These are phyloP conservation scores for Cyclostephanos tholiformis DNA, from an alignment of 108 stramenopile genomes.

Conservation along the genomic window DNA sequence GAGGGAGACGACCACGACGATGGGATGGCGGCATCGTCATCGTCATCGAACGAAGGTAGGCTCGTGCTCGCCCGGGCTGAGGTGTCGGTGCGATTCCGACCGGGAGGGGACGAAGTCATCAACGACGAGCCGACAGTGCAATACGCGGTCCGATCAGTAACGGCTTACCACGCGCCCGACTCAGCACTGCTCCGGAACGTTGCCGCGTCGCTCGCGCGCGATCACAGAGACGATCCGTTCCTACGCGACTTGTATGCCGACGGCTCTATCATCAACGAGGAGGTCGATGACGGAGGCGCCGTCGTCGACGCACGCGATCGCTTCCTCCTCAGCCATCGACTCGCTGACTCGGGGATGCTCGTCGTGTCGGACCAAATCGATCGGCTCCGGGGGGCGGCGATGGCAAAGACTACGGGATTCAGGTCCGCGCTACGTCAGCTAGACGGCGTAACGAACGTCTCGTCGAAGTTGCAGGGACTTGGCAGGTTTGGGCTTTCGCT, in stretches of 20 bases:
- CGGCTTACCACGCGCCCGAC: constrained; percentile 12
- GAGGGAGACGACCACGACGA: background rate
- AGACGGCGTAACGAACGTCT: constrained; percentile 49
- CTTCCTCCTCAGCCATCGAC: constrained; percentile 45
- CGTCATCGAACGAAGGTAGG: constrained; percentile 7
- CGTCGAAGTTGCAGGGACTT: constrained; percentile 37
- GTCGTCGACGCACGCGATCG: constrained; percentile 45
- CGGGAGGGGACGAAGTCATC: constrained; percentile 25
- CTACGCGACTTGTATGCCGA: background rate
- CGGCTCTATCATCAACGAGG: background rate
- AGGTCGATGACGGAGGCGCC: constrained; percentile 1
- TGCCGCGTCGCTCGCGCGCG: constrained; percentile 37
- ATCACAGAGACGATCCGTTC: constrained; percentile 36
- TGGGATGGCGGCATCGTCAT: background rate
- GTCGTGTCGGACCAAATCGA: constrained; percentile 51
- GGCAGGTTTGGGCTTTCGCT: constrained; percentile 38
- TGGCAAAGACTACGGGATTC: constrained; percentile 42
- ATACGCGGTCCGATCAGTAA: constrained; percentile 35
- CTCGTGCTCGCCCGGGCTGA: constrained; percentile 35
- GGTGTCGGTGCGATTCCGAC: constrained; percentile 41
- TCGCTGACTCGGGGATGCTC: constrained; percentile 47
- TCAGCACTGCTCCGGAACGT: constrained; percentile 20
- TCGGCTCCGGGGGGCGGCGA: constrained; percentile 40
- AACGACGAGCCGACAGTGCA: constrained; percentile 44
- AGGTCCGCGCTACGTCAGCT: constrained; percentile 43